Base-by-base conservation (phyloP, 2,329 filamentous ascomycete species). In the Aureobasidium sp. region DNA sequence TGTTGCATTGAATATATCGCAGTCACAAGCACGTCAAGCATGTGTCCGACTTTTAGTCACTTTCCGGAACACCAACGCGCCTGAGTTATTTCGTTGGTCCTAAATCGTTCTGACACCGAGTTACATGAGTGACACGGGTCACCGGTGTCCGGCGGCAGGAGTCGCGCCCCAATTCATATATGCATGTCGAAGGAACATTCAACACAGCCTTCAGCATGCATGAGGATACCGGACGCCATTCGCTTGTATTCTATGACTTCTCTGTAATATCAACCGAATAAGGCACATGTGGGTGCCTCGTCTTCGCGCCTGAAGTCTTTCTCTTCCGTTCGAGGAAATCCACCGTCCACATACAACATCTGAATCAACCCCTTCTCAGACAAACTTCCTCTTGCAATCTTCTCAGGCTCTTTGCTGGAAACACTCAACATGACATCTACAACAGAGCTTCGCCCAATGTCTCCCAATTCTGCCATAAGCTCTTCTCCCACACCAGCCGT, bases 361-460 rank as follows among this genome's bases (percentile, higher is more conserved):
- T 10, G 27, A 36, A 51, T 21, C 21, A 21, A 21, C 21, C 21
- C 21, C 21, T 21, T 21, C 21, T 21, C 21, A 21, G 21, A 21
- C 21, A 21, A 21, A 21, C 21, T 21, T 21, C 21, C 21, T 21
- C 21, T 21, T 21, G 21, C 21, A 21, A 21, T 21, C 21, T 21
- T 21, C 21, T 21, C 21, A 21, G 21, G 21, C 21, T 21, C 21
- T 21, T 21, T 21, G 21, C 21, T 21, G 21, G 21, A 21, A 21
- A 21, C 21, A 21, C 21, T 21, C 49, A 42, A 42, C 36, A 54
- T 54, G 50, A 13, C 36, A 16, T 54, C 37, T 16, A 57, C 27
- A 30, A 57, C 41, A 27, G 53, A 57, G 27, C 53, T 57, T n/a
- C 53, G 53, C 10, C 53, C 53, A 10, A 45, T 57, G 53, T 57